Conservation (phyloP, 768 basidiomycete genomes). For the Lactifluus hygrophoroides region DNA sequence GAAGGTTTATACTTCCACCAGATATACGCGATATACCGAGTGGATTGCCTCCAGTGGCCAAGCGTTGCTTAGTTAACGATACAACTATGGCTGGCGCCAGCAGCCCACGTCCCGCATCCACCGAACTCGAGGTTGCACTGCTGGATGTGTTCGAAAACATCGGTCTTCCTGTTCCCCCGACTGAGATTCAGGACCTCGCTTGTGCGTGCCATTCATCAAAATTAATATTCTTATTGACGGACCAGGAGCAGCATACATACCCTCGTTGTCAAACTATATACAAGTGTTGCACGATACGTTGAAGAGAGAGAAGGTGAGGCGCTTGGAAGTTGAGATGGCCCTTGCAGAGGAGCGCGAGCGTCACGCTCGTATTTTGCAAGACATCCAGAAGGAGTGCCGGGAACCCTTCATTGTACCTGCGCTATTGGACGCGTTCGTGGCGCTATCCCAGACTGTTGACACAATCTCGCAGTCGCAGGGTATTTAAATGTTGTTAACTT, state of each 20-base stretch:
- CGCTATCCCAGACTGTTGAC: conserved; percentile 24
- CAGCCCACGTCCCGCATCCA: not conserved
- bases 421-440: conserved; percentile 27
- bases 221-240: not conserved
- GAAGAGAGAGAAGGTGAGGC: not conserved
- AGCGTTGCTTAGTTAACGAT: not conserved
- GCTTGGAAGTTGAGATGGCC: not conserved
- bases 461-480: not conserved
- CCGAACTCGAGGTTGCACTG: conserved; percentile 1
- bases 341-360: conserved; percentile 11
- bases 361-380: conserved; percentile 12
- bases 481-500: not conserved
- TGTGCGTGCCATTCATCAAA: not conserved
- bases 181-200: not conserved
- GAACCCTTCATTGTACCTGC: conserved; percentile 28
- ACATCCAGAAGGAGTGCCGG: conserved; percentile 19
- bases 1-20: conserved; percentile 4
- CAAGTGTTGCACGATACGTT: not conserved
- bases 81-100: not conserved
- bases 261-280: not conserved
- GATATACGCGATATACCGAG: not conserved
- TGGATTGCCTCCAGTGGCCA: not conserved
- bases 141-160: not conserved
- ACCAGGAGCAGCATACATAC: not conserved
- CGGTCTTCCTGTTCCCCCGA: not conserved